Evolutionary conservation across 768 basidiomycete genomes (phyloP).

Genomic region (Megacollybia marginata): DNA sequence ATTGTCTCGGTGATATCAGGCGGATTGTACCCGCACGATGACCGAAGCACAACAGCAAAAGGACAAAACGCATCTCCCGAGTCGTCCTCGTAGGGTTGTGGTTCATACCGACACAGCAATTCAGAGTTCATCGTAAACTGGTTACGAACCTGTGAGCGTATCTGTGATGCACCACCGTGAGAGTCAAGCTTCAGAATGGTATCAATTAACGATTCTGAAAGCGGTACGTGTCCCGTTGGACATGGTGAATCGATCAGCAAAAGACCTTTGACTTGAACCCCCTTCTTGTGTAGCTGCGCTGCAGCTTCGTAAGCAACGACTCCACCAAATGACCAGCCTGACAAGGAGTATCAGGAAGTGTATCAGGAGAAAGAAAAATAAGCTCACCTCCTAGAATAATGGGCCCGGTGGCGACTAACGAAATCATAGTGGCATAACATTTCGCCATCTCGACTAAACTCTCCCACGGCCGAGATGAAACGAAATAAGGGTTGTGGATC

Average conservation of each 20-base stretch:
- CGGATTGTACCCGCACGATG: not conserved
- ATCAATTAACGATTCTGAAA: constrained; percentile 48
- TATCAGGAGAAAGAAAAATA: not conserved
- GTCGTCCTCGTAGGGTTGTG: constrained; percentile 33
- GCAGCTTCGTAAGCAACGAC: constrained; percentile 63
- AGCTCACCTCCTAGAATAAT: constrained; percentile 53
- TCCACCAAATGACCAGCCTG: constrained; percentile 79
- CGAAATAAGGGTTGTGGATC: constrained; percentile 49
- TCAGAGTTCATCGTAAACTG: constrained; percentile 45
- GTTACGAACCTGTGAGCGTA: constrained; percentile 28
- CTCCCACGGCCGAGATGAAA: constrained; percentile 36
- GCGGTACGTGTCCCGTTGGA: constrained; percentile 42
- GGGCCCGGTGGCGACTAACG: constrained; percentile 24
- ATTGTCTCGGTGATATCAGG: not conserved
- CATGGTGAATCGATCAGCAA: constrained; percentile 62
- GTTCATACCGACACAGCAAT: constrained; percentile 41
- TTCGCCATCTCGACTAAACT: constrained; percentile 44
- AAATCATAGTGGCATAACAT: constrained; percentile 38
- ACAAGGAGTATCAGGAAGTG: not conserved
- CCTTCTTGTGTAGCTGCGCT: constrained; percentile 37
- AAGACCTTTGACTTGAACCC: constrained; percentile 44
- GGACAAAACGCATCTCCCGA: constrained; percentile 36
- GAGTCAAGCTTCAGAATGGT: constrained; percentile 27
- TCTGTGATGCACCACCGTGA: constrained; percentile 19
- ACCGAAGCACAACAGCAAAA: not conserved